A percentile compares a stretch with the other conserved stretches of the same genome.
Evolutionary conservation across 768 basidiomycete species (phyloP).

Genomic region (Podaxis carcinomalis): DNA sequence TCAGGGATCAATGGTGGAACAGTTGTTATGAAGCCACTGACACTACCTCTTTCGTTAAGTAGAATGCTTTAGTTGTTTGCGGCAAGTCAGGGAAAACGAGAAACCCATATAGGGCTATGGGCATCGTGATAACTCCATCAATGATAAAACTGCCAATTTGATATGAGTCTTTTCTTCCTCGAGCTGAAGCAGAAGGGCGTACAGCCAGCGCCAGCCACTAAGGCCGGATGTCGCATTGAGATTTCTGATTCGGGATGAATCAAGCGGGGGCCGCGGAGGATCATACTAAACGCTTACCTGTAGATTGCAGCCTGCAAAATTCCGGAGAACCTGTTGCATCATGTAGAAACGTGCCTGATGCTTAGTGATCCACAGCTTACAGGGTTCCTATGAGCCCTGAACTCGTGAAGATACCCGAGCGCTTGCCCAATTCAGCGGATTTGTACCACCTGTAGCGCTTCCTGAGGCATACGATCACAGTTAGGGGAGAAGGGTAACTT

Average conservation of each 20-base stretch:
- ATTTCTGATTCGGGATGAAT: constrained; percentile 30
- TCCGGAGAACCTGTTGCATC: constrained; percentile 50
- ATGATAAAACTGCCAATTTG: constrained; percentile 48
- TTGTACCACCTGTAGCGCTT: constrained; percentile 56
- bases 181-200: constrained; percentile 16
- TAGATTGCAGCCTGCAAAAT: constrained; percentile 63
- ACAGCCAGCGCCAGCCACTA: constrained; percentile 70
- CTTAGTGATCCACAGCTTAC: constrained; percentile 28
- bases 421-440: constrained; percentile 63
- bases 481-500: constrained; percentile 20
- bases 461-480: not conserved
- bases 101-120: constrained; percentile 70
- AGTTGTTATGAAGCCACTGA: not conserved
- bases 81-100: constrained; percentile 72
- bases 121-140: constrained; percentile 67
- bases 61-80: constrained; percentile 57
- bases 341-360: not conserved
- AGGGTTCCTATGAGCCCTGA: constrained; percentile 58
- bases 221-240: constrained; percentile 48
- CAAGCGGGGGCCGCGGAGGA: not conserved
- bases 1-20: not conserved
- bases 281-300: constrained; percentile 28
- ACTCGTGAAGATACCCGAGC: constrained; percentile 68
- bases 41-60: constrained; percentile 51
- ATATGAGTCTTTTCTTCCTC: not conserved